Evolutionary conservation across 306 rosid genomes (phyloP), one percentile per base, ranked within the genome.

Genomic region (Carpinus fangiana): DNA sequence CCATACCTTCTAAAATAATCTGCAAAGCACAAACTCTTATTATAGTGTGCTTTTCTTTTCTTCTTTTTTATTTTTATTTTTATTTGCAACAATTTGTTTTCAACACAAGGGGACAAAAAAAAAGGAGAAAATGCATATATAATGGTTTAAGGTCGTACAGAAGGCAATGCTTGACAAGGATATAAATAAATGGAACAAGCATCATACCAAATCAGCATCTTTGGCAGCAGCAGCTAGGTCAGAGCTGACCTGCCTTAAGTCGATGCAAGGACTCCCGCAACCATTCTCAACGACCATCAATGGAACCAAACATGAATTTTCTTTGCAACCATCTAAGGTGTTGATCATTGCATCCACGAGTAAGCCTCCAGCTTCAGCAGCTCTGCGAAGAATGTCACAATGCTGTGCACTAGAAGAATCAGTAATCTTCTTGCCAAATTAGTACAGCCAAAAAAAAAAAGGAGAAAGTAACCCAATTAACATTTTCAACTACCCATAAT

Each of bases 1-100:
- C 99, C 99, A 96, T 96, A 36, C 99, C 98, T 84, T 96, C 99
- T 92, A 96, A 90, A 78, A 93, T 89, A 75, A 96, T 87, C 99
- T 96, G 97, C 86, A 84, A 17, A 28, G 46, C 1, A 70, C 41
- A 59, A 84, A 70, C 79, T 26, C 43, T 71, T 51, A 74, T 82
- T 66, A 84, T 61, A 73, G 72, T 73, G 79, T 26, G 67, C 16
- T 46, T 12, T 16, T 13, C 20, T 7, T 34, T 18, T 57, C 65
- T 48, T 77, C 70, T 60, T 26, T 0, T 45, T 12, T 14, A 8
- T 34, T 7, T 34, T 18, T 57, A 65, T 53, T 77, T 73, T 61
- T 26, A 66, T n/a, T 53, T 53, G 47, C 43, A 48, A 41, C 67
- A 36, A 12, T 46, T 56, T 75, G 20, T 54, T 52, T 38, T 54